Evolutionary conservation across 495 filamentous ascomycete genomes (phyloP), one percentile per base, ranked within the genome.

Genomic region (Hapsidospora chrysogenum): DNA sequence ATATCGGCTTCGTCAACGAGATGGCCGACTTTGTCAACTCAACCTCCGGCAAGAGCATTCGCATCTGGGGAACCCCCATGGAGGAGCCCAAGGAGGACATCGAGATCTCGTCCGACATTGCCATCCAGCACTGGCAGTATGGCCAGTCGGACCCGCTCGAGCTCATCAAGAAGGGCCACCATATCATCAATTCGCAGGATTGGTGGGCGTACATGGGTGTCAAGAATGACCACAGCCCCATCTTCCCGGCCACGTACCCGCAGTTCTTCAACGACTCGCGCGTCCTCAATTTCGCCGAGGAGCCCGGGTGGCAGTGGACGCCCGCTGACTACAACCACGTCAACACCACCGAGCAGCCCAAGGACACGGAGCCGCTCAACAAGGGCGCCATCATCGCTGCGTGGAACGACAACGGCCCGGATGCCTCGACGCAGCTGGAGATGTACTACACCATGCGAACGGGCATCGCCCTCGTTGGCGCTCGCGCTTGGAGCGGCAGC

Each of bases 331-430:
- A 66, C 31, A 68, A 69, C 33, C 51, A 56, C 0, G 53, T 61
- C 9, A 67, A 70, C 29, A 29, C 35, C 0, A 63, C 58, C 0
- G 46, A 58, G 36, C 58, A 62, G 32, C 21, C 57, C 4, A 41
- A 45, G 2, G 41, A 44, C 0, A 38, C 41, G 10, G 47, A 44
- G 5, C 48, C 47, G 8, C 44, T 47, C 1, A 62, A 65, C 7
- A 60, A 51, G 17, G 68, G 68, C 8, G 64, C 64, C 4, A 64
- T 68, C 3, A 43, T 70, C 27, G 68, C 67, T 0, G 63, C 64
- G 2, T 72, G 68, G 68, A 72, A 65, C 33, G 68, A 72, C 33
- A 69, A 66, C 28, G 68, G 68, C 0, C 63, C 67, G 0, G 66
- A 70, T 40, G 63, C 68, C 1, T 66, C 62, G 3, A 72, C 68